These are phyloP conservation scores for Phytophthora idaei DNA, from an alignment of 352 stramenopile genomes.

Conservation along the genomic window DNA sequence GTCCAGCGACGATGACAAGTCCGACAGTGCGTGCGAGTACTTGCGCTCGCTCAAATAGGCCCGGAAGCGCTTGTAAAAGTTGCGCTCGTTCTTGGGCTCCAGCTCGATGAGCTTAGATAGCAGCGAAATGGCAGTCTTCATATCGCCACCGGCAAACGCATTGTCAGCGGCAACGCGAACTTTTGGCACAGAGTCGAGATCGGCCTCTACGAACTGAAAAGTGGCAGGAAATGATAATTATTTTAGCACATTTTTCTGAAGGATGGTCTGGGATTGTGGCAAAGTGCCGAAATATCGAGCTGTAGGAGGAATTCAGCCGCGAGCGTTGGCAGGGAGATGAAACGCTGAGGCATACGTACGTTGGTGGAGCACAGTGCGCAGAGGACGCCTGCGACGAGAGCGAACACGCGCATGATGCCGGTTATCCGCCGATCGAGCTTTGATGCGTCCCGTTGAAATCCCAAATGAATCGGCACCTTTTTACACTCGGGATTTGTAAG, in stretches of 20 bases:
- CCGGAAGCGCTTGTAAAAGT: conserved; percentile 87
- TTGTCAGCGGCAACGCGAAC: conserved; percentile 79
- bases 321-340: not conserved
- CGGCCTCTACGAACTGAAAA: conserved; percentile 29
- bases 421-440: not conserved
- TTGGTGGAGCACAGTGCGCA: conserved; percentile 24
- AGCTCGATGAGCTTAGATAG: conserved; percentile 83
- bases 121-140: conserved; percentile 78
- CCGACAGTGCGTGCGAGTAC: conserved; percentile 71
- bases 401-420: conserved; percentile 35
- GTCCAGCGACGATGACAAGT: conserved; percentile 69
- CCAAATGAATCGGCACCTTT: conserved; percentile 11
- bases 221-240: conserved; percentile 3
- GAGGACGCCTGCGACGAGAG: conserved; percentile 32
- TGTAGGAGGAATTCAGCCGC: conserved; percentile 1
- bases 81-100: conserved; percentile 78
- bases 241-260: conserved; percentile 9
- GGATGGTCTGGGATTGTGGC: not conserved
- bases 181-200: conserved; percentile 56
- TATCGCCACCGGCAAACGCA: conserved; percentile 76
- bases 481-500: conserved; percentile 22
- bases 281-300: conserved; percentile 8
- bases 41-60: conserved; percentile 85
- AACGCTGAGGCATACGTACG: conserved; percentile 12
- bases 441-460: conserved; percentile 27